Base-by-base conservation (phyloP, 768 basidiomycete genomes). In the Chalciporus sphaerocephalus region DNA sequence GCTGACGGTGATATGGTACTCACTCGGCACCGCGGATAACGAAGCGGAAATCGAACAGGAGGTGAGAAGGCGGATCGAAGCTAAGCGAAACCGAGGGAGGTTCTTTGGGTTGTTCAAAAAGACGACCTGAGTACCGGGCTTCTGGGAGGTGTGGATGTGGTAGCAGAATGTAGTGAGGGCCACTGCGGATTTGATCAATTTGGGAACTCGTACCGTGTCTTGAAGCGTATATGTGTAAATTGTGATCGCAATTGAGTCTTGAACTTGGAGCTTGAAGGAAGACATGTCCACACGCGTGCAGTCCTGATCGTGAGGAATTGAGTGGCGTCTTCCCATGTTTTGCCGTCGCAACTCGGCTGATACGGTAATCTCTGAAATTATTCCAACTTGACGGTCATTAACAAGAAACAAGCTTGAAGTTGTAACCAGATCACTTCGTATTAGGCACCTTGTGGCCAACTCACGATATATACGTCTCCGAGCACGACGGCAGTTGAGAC, bases 41-140 rank as follows among this genome's bases (percentile, higher is more conserved):
- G 91, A 92, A 33, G 83, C 83, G 53, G 92, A 95, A 69, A 74
- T 90, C 27, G 90, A 92, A 61, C 71, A 76, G 16, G 87, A 90
- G 65, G 79, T 78, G 42, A 68, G 75, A 51, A 65, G 68, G 51
- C 68, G 73, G 44, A 66, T 83, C 9, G 83, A 75, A 21, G 73
- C 68, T 43, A 92, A 87, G 69, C 74, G 69, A 48, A 67, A 66
- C 44, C 71, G 70, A 42, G 72, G 77, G 8, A 66, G 66, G 40
- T 68, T 79, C 40, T 80, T 80, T 54, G 68, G 71, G 15, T 36
- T 66, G 35, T 44, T 69, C 28, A 46, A 41, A 44, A 61, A 9
- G 40, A 32, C 20, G 6, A 1, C 12, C 1, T 60, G 44, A 57
- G 16, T 21, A 27, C 38, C 24, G 23, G 7, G 12, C 9, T 38